Conservation (phyloP, 306 rosid species). For the Phaseolus lunatus region DNA sequence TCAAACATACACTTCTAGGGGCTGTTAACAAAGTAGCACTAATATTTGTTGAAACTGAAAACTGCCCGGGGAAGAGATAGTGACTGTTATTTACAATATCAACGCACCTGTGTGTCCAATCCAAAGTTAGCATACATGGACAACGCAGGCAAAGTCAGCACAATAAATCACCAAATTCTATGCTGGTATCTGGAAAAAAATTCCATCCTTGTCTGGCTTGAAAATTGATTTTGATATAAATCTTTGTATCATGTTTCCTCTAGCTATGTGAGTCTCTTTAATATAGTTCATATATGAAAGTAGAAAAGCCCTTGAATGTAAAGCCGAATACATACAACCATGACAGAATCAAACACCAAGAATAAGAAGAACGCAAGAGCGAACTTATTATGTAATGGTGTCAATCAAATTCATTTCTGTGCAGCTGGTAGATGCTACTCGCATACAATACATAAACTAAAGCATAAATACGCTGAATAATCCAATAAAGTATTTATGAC, state of each 20-base stretch:
- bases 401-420: constrained; percentile 3
- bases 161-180: not conserved
- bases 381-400: not conserved
- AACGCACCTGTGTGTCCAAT: constrained; percentile 43
- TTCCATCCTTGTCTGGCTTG: not conserved
- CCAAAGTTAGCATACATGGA: not conserved
- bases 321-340: constrained; percentile 8
- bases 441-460: constrained; percentile 29
- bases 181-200: not conserved
- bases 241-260: constrained; percentile 17
- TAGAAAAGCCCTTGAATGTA: not conserved
- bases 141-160: constrained; percentile 1
- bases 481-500: constrained; percentile 14
- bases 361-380: constrained; percentile 9
- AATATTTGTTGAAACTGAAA: constrained; percentile 9
- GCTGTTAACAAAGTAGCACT: constrained; percentile 12
- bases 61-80: not conserved
- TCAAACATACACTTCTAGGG: constrained; percentile 28
- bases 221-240: constrained; percentile 8
- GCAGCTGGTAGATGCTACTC: not conserved
- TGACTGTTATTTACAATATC: constrained; percentile 3
- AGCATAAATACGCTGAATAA: not conserved
- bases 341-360: constrained; percentile 25
- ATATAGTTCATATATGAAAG: not conserved
- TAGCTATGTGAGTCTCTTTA: not conserved